Percentiles rank a stretch among this genome's conserved stretches.
phyloP scores from a whole-genome alignment of 257 asterid genomes.

The Voacanga thouarsii region DNA sequence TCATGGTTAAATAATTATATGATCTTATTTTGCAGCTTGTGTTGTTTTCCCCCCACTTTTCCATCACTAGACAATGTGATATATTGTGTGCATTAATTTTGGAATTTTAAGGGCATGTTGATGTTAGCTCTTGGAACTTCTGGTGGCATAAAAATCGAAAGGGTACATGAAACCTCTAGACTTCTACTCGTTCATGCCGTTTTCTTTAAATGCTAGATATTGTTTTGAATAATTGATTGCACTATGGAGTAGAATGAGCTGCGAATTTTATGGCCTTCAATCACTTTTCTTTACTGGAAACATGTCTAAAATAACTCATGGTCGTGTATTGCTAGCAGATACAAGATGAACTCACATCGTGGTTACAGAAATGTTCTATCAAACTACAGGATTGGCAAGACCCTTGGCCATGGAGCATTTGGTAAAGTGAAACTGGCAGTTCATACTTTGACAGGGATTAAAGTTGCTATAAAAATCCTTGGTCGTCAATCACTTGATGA shows the following conservation, averaged over 20 bases:
- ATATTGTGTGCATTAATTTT: not conserved
- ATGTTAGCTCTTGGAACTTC: not conserved
- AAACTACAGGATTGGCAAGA: slow-evolving; percentile 48
- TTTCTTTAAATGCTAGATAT: not conserved
- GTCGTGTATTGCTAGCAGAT: slow-evolving; percentile 9
- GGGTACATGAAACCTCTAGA: not conserved
- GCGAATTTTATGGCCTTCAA: not conserved
- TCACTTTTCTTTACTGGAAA: not conserved
- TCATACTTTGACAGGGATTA: slow-evolving; percentile 48
- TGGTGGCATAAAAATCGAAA: not conserved
- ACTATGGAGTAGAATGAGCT: not conserved
- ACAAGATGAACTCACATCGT: slow-evolving; percentile 15
- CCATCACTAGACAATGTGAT: not conserved
- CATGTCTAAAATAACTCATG: not conserved
- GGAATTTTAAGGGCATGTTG: not conserved
- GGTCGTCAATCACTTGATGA: slow-evolving; percentile 37
- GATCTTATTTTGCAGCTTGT: not conserved
- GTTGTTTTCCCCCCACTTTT: not conserved
- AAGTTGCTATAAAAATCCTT: slow-evolving; percentile 67
- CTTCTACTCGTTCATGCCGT: not conserved
- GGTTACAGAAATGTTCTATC: slow-evolving; percentile 15
- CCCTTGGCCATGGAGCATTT: slow-evolving; percentile 56
- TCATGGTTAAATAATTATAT: not conserved
- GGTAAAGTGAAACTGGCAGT: slow-evolving; percentile 62
- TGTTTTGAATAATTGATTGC: not conserved